Evolutionary conservation across 495 filamentous ascomycete genomes (phyloP), one percentile per base, ranked within the genome.

Genomic region (Neurospora tetrasperma): DNA sequence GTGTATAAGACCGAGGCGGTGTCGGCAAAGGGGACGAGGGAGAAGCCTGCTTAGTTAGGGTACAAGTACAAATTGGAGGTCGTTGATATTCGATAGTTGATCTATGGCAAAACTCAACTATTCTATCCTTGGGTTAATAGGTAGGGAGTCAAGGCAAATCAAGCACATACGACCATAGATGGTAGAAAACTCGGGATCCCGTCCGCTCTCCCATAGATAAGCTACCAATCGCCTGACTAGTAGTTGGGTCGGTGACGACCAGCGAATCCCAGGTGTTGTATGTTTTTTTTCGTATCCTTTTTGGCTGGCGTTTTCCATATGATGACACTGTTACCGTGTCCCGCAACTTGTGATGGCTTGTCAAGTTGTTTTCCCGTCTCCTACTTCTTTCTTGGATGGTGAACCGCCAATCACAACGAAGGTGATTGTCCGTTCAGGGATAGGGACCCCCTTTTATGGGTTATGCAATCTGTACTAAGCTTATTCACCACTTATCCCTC

Each of bases 171-270:
- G 82, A 82, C 82, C 83, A 83, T 78, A 85, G 73, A 75, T 77
- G 77, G 40, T 78, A 75, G 84, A 84, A 74, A 80, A 80, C 76
- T 81, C 81, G 35, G 35, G 35, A 38, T 38, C 35, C 35, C 35
- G 35, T 38, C 35, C 35, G 35, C 35, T 38, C 35, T 38, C 5
- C 5, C 83, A 79, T 83, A 80, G 79, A 78, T 75, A 62, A 62
- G 54, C 54, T 31, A 62, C 23, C 20, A 23, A 23, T 20, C n/a
- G 46, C 48, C 48, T 14, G 80, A 83, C 77, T 78, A 84, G 84
- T 83, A 84, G 80, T 85, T 81, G 79, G 80, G 83, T 85, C 78
- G 84, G 81, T 84, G 84, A 84, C 81, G 79, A 85, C 71, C 71
- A 76, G 76, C 70, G 76, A 76, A 76, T 78, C 71, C 76, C 74